Percentiles rank a stretch among this genome's conserved stretches.
phyloP scores from a whole-genome alignment of 148 eudicot genomes.

The Rheum nobile region DNA sequence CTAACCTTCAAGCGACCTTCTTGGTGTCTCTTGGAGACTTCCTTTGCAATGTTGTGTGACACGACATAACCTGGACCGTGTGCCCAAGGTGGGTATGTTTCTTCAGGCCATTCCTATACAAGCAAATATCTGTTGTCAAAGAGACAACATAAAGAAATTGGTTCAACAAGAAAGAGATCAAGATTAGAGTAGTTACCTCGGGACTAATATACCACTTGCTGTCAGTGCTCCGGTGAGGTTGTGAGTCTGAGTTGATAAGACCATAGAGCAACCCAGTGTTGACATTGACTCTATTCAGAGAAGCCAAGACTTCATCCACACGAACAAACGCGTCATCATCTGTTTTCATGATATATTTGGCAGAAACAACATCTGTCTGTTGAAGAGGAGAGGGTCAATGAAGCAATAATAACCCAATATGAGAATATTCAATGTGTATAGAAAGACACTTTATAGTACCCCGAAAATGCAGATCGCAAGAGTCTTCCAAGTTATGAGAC shows the following conservation, averaged over 20 bases:
- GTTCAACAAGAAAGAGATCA: background rate
- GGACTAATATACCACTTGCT: slow-evolving; percentile 90
- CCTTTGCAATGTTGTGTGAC: slow-evolving; percentile 65
- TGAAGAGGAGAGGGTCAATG: slow-evolving; percentile 17
- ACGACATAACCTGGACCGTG: slow-evolving; percentile 96
- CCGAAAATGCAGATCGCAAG: slow-evolving; percentile 85
- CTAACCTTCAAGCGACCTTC: slow-evolving; percentile 58
- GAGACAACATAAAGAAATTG: too few species aligned
- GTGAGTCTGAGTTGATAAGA: slow-evolving; percentile 73
- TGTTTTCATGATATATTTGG: slow-evolving; percentile 88
- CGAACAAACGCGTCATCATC: slow-evolving; percentile 99
- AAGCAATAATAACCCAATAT: background rate
- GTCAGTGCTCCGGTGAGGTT: slow-evolving; percentile 76
- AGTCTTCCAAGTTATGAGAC: slow-evolving; percentile 90
- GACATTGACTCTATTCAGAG: slow-evolving; percentile 49
- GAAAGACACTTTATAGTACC: slow-evolving; percentile 34
- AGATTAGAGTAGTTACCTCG: background rate
- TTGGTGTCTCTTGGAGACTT: slow-evolving; percentile 40
- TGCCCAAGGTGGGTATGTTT: slow-evolving; percentile 84
- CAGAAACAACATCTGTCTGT: slow-evolving; percentile 76
- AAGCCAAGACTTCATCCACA: slow-evolving; percentile 72
- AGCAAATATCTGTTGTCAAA: background rate
- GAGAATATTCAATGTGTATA: background rate
- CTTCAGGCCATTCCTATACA: slow-evolving; percentile 78
- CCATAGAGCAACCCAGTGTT: slow-evolving; percentile 80